Conservation (phyloP, 108 stramenopile genomes). For the Phaeodactylum tricornutum region DNA sequence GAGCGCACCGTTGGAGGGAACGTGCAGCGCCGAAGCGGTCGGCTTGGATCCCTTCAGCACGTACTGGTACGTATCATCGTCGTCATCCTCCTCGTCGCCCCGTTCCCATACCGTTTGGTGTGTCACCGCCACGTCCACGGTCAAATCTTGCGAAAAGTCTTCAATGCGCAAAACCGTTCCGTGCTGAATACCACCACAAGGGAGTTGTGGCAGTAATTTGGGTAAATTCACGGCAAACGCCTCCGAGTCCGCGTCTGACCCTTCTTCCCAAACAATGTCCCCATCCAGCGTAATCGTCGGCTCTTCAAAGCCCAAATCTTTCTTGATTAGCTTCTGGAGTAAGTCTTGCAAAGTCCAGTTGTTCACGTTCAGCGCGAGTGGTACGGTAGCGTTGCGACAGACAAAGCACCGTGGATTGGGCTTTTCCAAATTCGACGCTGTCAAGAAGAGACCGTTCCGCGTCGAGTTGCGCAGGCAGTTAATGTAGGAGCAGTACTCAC, state of each 20-base stretch:
- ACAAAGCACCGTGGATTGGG: constrained; percentile 90
- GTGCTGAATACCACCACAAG: constrained; percentile 83
- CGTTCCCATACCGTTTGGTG: constrained; percentile 18
- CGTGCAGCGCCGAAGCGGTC: too few species aligned
- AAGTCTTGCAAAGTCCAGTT: constrained; percentile 63
- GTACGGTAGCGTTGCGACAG: constrained; percentile 62
- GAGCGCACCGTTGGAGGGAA: too few species aligned
- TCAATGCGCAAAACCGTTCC: constrained; percentile 73
- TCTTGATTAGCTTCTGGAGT: constrained; percentile 14
- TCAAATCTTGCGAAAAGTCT: constrained; percentile 87
- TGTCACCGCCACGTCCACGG: constrained; percentile 55
- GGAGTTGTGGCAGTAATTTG: constrained; percentile 44
- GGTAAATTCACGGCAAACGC: constrained; percentile 30
- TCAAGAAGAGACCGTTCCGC: constrained; percentile 70
- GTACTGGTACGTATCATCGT: too few species aligned
- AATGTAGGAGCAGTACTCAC: constrained; percentile 41
- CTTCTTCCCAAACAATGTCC: constrained; percentile 75
- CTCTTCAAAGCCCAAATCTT: constrained; percentile 32
- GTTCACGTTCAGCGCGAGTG: constrained; percentile 56
- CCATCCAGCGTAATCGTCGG: constrained; percentile 45
- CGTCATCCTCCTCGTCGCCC: neutral
- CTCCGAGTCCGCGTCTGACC: constrained; percentile 59
- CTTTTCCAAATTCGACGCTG: constrained; percentile 55
- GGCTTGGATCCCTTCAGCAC: too few species aligned
- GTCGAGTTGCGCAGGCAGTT: constrained; percentile 68